phyloP scores from a whole-genome alignment of 345 rosid genomes.

The Eutrema heterophyllum region DNA sequence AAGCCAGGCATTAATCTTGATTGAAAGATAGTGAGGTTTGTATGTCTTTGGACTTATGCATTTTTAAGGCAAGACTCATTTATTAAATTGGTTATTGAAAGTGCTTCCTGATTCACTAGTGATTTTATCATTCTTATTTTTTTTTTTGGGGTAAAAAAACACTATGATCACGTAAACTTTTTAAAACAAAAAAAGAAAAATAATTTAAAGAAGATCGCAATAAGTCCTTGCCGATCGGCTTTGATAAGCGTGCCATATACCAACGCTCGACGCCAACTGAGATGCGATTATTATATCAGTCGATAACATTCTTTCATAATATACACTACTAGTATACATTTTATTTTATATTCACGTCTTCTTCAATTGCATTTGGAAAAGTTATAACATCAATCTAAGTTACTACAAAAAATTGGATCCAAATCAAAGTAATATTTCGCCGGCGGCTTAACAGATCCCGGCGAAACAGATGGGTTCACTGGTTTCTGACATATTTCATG shows the following conservation, averaged over 20 bases:
- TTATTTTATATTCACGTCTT: neutral
- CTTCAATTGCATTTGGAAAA: neutral
- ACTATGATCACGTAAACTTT: neutral
- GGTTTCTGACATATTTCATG: constrained; percentile 45
- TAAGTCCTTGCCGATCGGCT: constrained; percentile 22
- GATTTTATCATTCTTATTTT: neutral
- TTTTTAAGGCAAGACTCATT: constrained; percentile 11
- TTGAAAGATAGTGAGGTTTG: constrained; percentile 6
- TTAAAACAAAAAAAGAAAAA: neutral
- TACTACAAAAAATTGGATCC: neutral
- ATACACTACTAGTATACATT: neutral
- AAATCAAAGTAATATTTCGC: constrained; percentile 6
- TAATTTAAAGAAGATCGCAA: constrained; percentile 20
- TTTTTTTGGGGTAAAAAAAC: neutral
- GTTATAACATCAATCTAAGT: neutral
- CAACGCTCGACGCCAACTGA: constrained; percentile 25
- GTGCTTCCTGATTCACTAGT: neutral
- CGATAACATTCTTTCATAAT: neutral
- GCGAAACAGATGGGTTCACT: constrained; percentile 22
- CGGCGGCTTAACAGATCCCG: constrained; percentile 23
- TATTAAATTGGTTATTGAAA: neutral
- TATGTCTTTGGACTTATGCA: neutral
- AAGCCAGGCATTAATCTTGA: constrained; percentile 12
- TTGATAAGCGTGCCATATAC: constrained; percentile 28
- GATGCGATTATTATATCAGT: constrained; percentile 16